These are phyloP conservation scores for Aciculosporium take DNA, from an alignment of 2,329 filamentous ascomycete genomes.

Conservation along the genomic window DNA sequence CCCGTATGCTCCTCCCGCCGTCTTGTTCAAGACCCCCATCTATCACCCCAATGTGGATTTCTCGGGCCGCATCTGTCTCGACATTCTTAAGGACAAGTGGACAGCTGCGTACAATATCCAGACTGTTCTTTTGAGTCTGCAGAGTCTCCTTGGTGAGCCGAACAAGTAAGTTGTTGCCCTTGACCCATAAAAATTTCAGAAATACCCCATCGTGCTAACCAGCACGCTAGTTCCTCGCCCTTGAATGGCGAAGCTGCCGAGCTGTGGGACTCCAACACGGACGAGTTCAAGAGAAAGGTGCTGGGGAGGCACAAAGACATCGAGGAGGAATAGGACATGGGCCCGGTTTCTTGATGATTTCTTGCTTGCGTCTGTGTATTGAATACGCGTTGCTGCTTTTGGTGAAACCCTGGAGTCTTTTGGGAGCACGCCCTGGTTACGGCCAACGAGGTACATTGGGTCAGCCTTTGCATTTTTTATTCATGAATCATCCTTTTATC, in stretches of 20 bases:
- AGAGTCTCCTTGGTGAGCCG: slow-evolving; percentile 88
- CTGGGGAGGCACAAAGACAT: slow-evolving; percentile 47
- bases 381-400: slow-evolving; percentile 12
- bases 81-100: slow-evolving; percentile 99
- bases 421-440: slow-evolving; percentile 17
- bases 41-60: slow-evolving; percentile 99
- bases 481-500: background rate
- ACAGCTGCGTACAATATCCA: slow-evolving; percentile 95
- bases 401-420: slow-evolving; percentile 24
- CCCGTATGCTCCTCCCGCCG: slow-evolving; percentile 78
- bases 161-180: slow-evolving; percentile 63
- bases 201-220: background rate
- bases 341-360: background rate
- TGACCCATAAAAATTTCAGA: too few species aligned
- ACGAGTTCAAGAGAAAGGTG: slow-evolving; percentile 73
- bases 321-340: slow-evolving; percentile 40
- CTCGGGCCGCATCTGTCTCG: slow-evolving; percentile 87
- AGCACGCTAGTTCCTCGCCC: slow-evolving; percentile 58
- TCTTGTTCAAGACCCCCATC: slow-evolving; percentile 96
- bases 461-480: slow-evolving; percentile 15
- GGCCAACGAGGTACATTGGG: slow-evolving; percentile 16
- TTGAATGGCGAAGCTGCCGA: slow-evolving; percentile 93
- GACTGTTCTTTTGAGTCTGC: slow-evolving; percentile 80
- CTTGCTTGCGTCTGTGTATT: slow-evolving; percentile 3
- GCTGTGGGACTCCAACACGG: slow-evolving; percentile 80